Evolutionary conservation across 2,329 filamentous ascomycete genomes (phyloP), one percentile per base, ranked within the genome.

Genomic region (Chaetothyriales sp.): DNA sequence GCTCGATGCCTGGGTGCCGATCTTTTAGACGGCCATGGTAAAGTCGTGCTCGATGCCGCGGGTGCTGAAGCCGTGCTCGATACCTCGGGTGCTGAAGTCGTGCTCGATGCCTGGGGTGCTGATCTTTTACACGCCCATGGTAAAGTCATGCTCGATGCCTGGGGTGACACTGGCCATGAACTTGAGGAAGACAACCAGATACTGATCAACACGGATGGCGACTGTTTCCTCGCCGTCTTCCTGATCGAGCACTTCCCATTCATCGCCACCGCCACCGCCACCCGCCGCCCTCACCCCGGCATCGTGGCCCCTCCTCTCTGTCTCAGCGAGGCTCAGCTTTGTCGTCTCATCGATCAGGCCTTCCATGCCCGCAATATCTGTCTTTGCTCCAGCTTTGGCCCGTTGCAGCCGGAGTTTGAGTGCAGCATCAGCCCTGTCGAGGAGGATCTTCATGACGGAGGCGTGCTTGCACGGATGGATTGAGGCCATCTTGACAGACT

Each of bases 401-500:
- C 89, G 94, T 62, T 90, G 85, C 45, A 88, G 78, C 19, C 90
- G 82, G 50, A 94, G 78, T 67, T 95, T 94, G 50, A 97, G 77
- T 0, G 90, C 90, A 19, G 88, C 88, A 65, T 98, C 90, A 46
- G 92, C 92, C 37, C 92, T 87, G 69, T 97, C 92, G 43, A 98
- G 83, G 4, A 98, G 80, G 19, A 87, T 87, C 72, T 97, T 98
- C 92, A 98, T 98, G 61, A 98, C 92, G 25, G 85, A 85, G 8
- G 92, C 92, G 66, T 98, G 92, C 67, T 92, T 94, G 78, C 92
- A 98, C 2, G 92, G 92, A 65, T 98, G 92, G 13, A 98, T 86
- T 29, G 85, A 92, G 33, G 90, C 92, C 80, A 95, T 98, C 74
- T 95, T 95, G 66, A 95, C 81, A 61, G 82, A 83, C 64, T 86